Conservation (phyloP, 352 stramenopile genomes). For the Chrysophaeum taylorii region DNA sequence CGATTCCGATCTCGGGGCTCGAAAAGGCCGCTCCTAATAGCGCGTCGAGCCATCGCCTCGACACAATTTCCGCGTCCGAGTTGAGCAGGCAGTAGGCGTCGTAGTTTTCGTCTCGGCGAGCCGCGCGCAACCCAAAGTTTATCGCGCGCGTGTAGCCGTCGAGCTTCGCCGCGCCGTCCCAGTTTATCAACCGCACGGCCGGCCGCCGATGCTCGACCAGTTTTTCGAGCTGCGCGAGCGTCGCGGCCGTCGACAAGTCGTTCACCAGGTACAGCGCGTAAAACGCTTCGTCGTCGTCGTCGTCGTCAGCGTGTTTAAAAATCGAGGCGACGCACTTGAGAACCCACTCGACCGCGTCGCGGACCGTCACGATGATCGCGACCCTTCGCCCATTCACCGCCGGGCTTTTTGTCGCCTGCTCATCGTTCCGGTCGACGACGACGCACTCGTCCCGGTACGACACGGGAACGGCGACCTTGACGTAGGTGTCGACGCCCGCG, state of each 20-base stretch:
- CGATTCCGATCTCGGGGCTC: not conserved
- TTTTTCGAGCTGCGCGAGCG: not conserved
- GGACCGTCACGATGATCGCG: not conserved
- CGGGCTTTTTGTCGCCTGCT: not conserved
- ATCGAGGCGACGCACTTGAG: not conserved
- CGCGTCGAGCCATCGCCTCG: not conserved
- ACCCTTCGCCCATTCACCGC: too few relatives aligned
- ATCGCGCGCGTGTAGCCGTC: slow-evolving; percentile 1
- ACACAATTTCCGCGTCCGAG: not conserved
- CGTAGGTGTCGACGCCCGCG: not conserved
- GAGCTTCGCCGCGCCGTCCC: not conserved
- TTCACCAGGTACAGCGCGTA: not conserved
- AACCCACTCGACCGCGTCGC: slow-evolving; percentile 6
- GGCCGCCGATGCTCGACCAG: not conserved
- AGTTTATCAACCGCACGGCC: not conserved
- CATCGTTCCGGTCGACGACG: not conserved
- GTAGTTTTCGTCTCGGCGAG: not conserved
- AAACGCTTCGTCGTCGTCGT: not conserved
- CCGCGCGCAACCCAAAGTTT: not conserved
- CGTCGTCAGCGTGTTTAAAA: not conserved
- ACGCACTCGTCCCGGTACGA: too few relatives aligned
- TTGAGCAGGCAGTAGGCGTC: slow-evolving; percentile 7
- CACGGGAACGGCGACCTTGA: not conserved
- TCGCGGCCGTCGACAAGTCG: not conserved
- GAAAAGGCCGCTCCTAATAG: not conserved